Base-by-base conservation (phyloP, 371 early-diverging fungal species). In the Rhizopus stolonifer region DNA sequence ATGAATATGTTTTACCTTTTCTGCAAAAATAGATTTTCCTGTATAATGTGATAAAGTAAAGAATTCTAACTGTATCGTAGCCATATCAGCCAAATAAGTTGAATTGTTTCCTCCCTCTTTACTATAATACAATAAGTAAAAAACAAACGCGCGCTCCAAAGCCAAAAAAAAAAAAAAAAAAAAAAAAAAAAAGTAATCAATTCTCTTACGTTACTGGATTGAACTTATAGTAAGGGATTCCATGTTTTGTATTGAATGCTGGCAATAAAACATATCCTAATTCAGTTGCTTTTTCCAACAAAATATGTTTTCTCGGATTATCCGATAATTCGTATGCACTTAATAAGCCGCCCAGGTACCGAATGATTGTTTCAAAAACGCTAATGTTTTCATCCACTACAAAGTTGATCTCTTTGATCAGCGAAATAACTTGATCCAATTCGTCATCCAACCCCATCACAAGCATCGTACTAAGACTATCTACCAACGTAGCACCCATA, bases 291-390 rank as follows among this genome's bases (percentile, higher is more conserved):
- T 80, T 80, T 10, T 61, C 38, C 5, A 81, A 46, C 23, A 79
- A 46, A 10, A 69, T 45, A 8, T 46, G 29, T 18, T 36, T 54
- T 14, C 17, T 36, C 7, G 54, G 49, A 15, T 68, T 44, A 54
- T 65, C 60, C 4, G 80, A 74, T 33, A 92, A 67, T 43, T 93
- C 82, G 59, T 92, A 87, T 1, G 93, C 91, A 25, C 86, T 83
- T 22, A 95, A 62, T 8, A 95, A 67, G 5, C 93, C 94, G 5
- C 95, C 97, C 32, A 96, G 65, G 29, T 90, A 82, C 1, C 97
- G 84, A 43, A 95, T 96, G 15, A 80, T 85, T 33, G 89, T 86
- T 66, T 96, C 97, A 67, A 95, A 95, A 14, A 90, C 82, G 38
- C 75, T 81, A 7, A 89, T 80, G 17, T 77, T 68, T n/a, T 44